Percentiles rank a stretch among this genome's conserved stretches.
Evolutionary conservation across 345 rosid species (phyloP).

Genomic region (Corchorus olitorius): DNA sequence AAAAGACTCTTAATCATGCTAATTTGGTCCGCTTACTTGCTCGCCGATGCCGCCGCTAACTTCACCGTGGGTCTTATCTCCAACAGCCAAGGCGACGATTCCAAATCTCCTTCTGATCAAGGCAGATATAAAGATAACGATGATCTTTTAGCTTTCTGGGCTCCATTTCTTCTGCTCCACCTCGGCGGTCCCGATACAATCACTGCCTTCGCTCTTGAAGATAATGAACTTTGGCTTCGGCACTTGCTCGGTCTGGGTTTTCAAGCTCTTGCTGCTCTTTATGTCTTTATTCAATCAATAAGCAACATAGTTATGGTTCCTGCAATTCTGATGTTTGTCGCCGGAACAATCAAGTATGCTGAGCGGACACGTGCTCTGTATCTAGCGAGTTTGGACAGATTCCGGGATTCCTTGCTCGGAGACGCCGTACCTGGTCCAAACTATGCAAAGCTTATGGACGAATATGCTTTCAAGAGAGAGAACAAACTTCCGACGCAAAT

Average conservation of each 20-base stretch:
- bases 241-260: slow-evolving; percentile 50
- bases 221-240: slow-evolving; percentile 66
- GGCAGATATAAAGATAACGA: slow-evolving; percentile 1
- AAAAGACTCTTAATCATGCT: slow-evolving; percentile 34
- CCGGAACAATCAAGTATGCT: slow-evolving; percentile 59
- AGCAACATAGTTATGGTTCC: slow-evolving; percentile 37
- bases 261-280: slow-evolving; percentile 46
- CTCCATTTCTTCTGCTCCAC: slow-evolving; percentile 66
- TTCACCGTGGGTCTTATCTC: slow-evolving; percentile 62
- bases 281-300: slow-evolving; percentile 43
- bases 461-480: slow-evolving; percentile 48
- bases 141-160: slow-evolving; percentile 65
- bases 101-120: background rate
- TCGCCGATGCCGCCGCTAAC: slow-evolving; percentile 63
- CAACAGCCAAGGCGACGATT: slow-evolving; percentile 26
- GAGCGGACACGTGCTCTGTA: slow-evolving; percentile 63
- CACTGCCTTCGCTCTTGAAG: slow-evolving; percentile 67
- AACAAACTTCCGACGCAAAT: slow-evolving; percentile 47
- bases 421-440: slow-evolving; percentile 65
- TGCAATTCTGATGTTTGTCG: slow-evolving; percentile 40
- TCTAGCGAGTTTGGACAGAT: slow-evolving; percentile 60
- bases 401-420: slow-evolving; percentile 58
- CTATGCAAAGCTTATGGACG: slow-evolving; percentile 67
- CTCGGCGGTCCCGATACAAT: slow-evolving; percentile 75
- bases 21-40: slow-evolving; percentile 60